Conservation (phyloP, 108 stramenopile genomes). For the Cylindrotheca closterium region DNA sequence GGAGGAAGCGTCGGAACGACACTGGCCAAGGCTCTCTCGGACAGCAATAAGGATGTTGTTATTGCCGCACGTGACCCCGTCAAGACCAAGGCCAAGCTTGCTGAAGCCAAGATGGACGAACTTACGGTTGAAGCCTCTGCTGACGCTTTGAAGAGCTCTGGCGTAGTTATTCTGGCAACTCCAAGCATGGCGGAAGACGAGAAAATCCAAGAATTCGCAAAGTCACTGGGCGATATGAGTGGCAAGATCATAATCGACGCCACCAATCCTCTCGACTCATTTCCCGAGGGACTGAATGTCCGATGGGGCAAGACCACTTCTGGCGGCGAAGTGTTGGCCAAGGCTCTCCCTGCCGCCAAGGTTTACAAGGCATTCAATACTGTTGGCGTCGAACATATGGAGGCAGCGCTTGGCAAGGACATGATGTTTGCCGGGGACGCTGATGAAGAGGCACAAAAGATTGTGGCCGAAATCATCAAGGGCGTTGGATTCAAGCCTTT, state of each 20-base stretch:
- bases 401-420: constrained; percentile 26
- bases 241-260: constrained; percentile 36
- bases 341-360: constrained; percentile 18
- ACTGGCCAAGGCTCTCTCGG: constrained; percentile 15
- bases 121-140: constrained; percentile 3
- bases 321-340: constrained; percentile 34
- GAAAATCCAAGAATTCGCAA: constrained; percentile 24
- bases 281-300: constrained; percentile 30
- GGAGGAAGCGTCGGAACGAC: constrained; percentile 29
- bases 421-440: constrained; percentile 40
- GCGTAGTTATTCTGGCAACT: constrained; percentile 26
- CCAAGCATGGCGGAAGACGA: constrained; percentile 15
- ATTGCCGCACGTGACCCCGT: constrained; percentile 27
- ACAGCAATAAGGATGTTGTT: constrained; percentile 8
- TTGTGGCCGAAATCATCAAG: constrained; percentile 17
- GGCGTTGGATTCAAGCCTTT: constrained; percentile 42
- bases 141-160: constrained; percentile 1
- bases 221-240: constrained; percentile 19
- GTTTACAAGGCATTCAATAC: constrained; percentile 45
- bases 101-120: constrained; percentile 3
- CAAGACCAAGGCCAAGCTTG: constrained; percentile 15
- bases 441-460: constrained; percentile 10
- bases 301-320: constrained; percentile 26
- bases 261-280: constrained; percentile 27
- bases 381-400: constrained; percentile 40